Evolutionary conservation across 768 basidiomycete genomes (phyloP).

Genomic region (Xanthoconium stramineum): DNA sequence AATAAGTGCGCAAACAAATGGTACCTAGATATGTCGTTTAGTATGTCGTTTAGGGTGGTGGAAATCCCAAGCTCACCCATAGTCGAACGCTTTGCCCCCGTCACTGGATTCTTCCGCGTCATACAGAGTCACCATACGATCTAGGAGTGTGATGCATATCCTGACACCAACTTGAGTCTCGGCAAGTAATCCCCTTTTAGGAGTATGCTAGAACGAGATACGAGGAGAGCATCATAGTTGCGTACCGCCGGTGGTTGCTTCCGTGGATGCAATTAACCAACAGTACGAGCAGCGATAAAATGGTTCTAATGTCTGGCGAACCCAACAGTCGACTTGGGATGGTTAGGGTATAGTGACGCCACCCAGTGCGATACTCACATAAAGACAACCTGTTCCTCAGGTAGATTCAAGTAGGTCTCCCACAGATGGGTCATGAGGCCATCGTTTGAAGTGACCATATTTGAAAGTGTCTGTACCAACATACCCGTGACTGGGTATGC

Average conservation of each 20-base stretch:
- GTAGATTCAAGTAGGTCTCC: constrained; percentile 60
- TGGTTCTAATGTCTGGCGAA: constrained; percentile 60
- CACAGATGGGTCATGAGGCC: constrained; percentile 54
- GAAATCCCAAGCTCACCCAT: constrained; percentile 49
- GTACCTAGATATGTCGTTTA: constrained; percentile 44
- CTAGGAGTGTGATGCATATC: constrained; percentile 66
- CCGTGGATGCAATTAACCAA: constrained; percentile 69
- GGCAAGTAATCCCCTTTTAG: constrained; percentile 46
- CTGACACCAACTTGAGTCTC: constrained; percentile 55
- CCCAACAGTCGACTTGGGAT: constrained; percentile 52
- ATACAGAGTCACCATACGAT: constrained; percentile 66
- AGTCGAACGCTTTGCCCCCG: constrained; percentile 67
- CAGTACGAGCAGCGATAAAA: constrained; percentile 63
- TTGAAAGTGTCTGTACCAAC: constrained; percentile 76
- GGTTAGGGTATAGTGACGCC: constrained; percentile 3
- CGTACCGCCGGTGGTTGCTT: constrained; percentile 55
- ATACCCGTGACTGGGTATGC: constrained; percentile 63
- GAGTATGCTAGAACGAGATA: neutral
- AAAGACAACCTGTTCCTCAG: constrained; percentile 72
- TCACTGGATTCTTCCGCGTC: constrained; percentile 66
- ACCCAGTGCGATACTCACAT: constrained; percentile 48
- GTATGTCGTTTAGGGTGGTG: constrained; percentile 2
- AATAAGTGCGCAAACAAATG: constrained; percentile 62
- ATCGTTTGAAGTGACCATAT: constrained; percentile 76
- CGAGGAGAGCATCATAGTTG: constrained; percentile 12